phyloP scores from a whole-genome alignment of 306 rosid species.

The Elaeagnus macrophylla region DNA sequence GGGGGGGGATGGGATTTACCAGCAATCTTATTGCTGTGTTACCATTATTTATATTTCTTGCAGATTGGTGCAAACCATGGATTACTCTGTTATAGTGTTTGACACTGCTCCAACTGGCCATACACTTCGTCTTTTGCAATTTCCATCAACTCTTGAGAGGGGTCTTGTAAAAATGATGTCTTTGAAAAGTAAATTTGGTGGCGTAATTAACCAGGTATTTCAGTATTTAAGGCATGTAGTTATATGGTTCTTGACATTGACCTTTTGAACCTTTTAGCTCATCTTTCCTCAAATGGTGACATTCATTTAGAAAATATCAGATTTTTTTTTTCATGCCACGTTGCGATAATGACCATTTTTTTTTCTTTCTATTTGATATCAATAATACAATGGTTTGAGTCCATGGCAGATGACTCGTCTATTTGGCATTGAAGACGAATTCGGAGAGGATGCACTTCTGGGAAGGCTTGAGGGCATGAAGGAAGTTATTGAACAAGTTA shows the following conservation, averaged over 20 bases:
- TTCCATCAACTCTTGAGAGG: conserved; percentile 89
- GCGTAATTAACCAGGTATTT: conserved; percentile 73
- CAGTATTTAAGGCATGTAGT: background rate
- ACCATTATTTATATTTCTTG: conserved; percentile 6
- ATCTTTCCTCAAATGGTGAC: too few relatives aligned
- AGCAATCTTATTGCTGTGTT: background rate
- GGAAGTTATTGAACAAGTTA: conserved; percentile 92
- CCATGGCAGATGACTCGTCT: conserved; percentile 67
- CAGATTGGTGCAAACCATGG: conserved; percentile 99
- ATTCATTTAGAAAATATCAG: too few relatives aligned
- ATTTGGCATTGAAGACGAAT: conserved; percentile 91
- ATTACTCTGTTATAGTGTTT: conserved; percentile 90
- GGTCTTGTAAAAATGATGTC: conserved; percentile 92
- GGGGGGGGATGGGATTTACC: background rate
- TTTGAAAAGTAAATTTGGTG: conserved; percentile 92
- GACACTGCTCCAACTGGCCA: conserved; percentile 99
- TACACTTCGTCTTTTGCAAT: conserved; percentile 88
- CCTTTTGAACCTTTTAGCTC: too few relatives aligned
- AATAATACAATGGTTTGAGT: too few relatives aligned
- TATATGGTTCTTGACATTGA: too few relatives aligned
- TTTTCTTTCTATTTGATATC: too few relatives aligned
- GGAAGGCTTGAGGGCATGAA: conserved; percentile 97
- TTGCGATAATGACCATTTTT: too few relatives aligned
- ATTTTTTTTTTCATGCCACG: too few relatives aligned
- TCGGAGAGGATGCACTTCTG: conserved; percentile 86